phyloP scores from a whole-genome alignment of 2,329 filamentous ascomycete genomes.

The Epichloe festucae region DNA sequence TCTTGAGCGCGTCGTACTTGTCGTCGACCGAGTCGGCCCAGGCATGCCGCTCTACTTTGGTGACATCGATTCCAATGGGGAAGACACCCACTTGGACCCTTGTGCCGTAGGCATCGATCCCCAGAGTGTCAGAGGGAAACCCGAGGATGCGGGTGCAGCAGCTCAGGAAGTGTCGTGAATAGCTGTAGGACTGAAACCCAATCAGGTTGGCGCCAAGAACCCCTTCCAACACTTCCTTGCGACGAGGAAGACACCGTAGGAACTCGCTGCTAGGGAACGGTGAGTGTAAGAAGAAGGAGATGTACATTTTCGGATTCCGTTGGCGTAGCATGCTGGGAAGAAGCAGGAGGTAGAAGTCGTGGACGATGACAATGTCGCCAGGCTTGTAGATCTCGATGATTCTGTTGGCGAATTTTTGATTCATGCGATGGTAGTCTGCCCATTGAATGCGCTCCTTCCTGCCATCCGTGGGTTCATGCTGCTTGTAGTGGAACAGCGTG shows the following conservation, averaged over 20 bases:
- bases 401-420: constrained; percentile 79
- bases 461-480: constrained; percentile 79
- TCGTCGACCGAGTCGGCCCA: constrained; percentile 59
- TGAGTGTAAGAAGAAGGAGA: constrained; percentile 87
- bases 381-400: constrained; percentile 84
- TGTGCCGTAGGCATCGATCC: constrained; percentile 78
- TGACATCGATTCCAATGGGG: constrained; percentile 88
- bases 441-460: constrained; percentile 70
- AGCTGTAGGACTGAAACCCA: constrained; percentile 91
- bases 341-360: constrained; percentile 88
- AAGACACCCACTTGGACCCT: constrained; percentile 88
- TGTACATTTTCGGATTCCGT: constrained; percentile 76
- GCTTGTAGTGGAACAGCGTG: constrained; percentile 91
- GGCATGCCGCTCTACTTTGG: constrained; percentile 60
- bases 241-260: constrained; percentile 71
- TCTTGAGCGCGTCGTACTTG: constrained; percentile 58
- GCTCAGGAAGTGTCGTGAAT: constrained; percentile 86
- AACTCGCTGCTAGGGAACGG: constrained; percentile 96
- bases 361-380: constrained; percentile 82
- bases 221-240: constrained; percentile 84
- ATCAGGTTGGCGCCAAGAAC: constrained; percentile 85
- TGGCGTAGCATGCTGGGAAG: constrained; percentile 82
- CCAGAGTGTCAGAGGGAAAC: constrained; percentile 75
- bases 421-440: constrained; percentile 88
- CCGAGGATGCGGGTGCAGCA: constrained; percentile 85